Percentiles rank a stretch among this genome's conserved stretches.
Evolutionary conservation across 257 asterid species (phyloP).

Genomic region (Cordia subcordata): DNA sequence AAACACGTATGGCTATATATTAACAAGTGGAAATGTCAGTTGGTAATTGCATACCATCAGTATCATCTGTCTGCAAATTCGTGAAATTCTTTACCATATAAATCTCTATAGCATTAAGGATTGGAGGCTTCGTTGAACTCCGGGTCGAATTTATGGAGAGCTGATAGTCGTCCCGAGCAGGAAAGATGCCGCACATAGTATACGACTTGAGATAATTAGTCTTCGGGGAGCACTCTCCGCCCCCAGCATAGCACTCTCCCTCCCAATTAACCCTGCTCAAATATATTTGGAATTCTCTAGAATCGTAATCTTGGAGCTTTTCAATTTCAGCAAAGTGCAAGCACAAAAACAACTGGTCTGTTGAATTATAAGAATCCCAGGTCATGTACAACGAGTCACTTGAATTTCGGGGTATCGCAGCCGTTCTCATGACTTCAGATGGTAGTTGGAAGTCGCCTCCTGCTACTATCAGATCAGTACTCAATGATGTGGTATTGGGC

Average conservation of each 20-base stretch:
- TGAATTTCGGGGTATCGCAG: background rate
- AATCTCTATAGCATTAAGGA: too few relatives aligned
- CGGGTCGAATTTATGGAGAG: too few relatives aligned
- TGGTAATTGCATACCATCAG: too few relatives aligned
- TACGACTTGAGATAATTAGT: background rate
- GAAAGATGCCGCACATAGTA: background rate
- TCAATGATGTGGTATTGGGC: background rate
- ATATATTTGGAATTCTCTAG: slow-evolving; percentile 11
- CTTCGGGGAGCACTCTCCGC: background rate
- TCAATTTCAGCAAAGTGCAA: slow-evolving; percentile 16
- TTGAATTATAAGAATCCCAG: background rate
- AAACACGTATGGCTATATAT: too few relatives aligned
- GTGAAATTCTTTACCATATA: background rate
- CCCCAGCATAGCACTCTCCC: too few relatives aligned
- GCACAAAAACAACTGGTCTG: slow-evolving; percentile 2
- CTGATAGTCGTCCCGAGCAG: background rate
- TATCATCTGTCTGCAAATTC: background rate
- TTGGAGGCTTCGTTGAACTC: too few relatives aligned
- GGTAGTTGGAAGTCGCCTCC: background rate
- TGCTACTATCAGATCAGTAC: background rate
- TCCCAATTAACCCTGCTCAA: slow-evolving; percentile 1
- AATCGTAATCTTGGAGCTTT: background rate
- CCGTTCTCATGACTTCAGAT: slow-evolving; percentile 7
- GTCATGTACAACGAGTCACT: background rate
- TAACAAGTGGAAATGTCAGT: too few relatives aligned